Evolutionary conservation across 768 basidiomycete species (phyloP).

Genomic region (Collybia sordida): DNA sequence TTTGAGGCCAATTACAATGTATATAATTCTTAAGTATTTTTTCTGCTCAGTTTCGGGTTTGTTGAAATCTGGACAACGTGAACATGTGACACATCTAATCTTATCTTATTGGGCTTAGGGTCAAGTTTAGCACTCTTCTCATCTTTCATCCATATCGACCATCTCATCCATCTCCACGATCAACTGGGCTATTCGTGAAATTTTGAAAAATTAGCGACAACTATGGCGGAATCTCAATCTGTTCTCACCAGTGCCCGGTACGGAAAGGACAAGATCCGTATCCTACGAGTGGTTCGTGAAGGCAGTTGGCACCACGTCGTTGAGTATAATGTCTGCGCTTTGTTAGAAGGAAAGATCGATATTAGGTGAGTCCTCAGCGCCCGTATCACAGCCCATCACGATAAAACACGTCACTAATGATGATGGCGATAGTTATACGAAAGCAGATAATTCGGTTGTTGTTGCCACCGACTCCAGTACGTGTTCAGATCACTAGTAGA

Average conservation of each 20-base stretch:
- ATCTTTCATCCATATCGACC: too few species aligned
- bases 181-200: too few species aligned
- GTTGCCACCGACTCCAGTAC: constrained; percentile 91
- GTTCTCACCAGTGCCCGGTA: constrained; percentile 50
- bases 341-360: constrained; percentile 86
- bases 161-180: too few species aligned
- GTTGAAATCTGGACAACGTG: too few species aligned
- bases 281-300: constrained; percentile 80
- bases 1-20: too few species aligned
- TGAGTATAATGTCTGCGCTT: constrained; percentile 79
- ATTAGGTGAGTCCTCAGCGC: constrained; percentile 46
- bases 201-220: too few species aligned
- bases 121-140: too few species aligned
- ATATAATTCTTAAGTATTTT: too few species aligned
- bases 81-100: too few species aligned
- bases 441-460: constrained; percentile 85
- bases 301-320: constrained; percentile 68
- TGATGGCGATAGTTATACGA: constrained; percentile 59
- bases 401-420: background rate
- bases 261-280: constrained; percentile 87
- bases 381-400: background rate
- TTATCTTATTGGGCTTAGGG: too few species aligned
- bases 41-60: too few species aligned
- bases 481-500: constrained; percentile 31
- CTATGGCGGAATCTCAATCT: background rate